Evolutionary conservation across 345 rosid genomes (phyloP), one percentile per base, ranked within the genome.

Genomic region (Streptanthus diversifolius): DNA sequence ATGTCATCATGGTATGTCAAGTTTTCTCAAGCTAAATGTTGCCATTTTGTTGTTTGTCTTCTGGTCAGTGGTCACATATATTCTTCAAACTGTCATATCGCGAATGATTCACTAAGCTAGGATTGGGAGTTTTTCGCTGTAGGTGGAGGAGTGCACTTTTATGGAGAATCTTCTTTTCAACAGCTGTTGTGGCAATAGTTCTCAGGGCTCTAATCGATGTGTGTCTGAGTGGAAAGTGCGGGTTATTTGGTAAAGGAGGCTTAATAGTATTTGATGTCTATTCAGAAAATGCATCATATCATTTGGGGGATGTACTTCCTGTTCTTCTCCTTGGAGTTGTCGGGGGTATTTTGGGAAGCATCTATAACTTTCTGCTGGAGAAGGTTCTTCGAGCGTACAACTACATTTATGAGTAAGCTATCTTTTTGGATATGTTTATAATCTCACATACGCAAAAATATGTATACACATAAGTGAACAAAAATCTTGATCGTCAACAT

Each of bases 161-260:
- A 12, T 93, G 97, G 96, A 88, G 97, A 81, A 83, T 86, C 64
- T 93, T 93, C 85, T 93, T 91, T 75, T 82, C 97, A 10, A 86
- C 99, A 9, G 95, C 96, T 56, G 76, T 88, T 56, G 96, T 93
- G 74, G 98, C 96, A 44, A 80, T 93, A 52, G 80, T 93, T 17
- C 91, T 93, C 35, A 85, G 96, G 62, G 95, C 95, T 65, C 79
- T 93, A 19, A 93, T 93, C 63, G 98, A 93, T 59, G 79, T 89
- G 60, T 93, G 98, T 73, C 77, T 83, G 62, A 86, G 89, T 63
- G 97, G 93, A 21, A 83, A 85, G 68, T 93, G 97, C 43, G 97
- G 97, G 18, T 80, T 91, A 70, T 93, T 93, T 83, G 98, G 98
- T 39, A 89, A 80, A 68, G 97, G 98, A 17, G 98, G 98, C 41